These are phyloP conservation scores for Colletotrichum orchidophilum DNA, from an alignment of 2,329 filamentous ascomycete species.

Conservation along the genomic window DNA sequence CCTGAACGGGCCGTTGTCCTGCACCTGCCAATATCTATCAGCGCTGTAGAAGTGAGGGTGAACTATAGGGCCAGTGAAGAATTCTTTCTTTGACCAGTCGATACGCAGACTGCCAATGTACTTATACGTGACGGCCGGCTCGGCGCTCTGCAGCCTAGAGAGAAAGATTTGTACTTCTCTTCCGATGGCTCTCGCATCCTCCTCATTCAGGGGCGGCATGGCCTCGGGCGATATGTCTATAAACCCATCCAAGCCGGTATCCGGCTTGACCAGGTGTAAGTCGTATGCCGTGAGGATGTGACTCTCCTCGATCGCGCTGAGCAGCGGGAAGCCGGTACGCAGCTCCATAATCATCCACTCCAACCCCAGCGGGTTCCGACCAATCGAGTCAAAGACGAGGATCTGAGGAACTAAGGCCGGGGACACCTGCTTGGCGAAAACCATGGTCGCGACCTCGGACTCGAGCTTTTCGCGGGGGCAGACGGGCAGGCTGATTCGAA, in stretches of 20 bases:
- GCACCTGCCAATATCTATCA: not conserved
- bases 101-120: constrained; percentile 27
- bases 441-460: constrained; percentile 34
- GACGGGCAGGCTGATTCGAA: constrained; percentile 25
- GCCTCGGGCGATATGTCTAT: not conserved
- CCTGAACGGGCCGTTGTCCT: not conserved
- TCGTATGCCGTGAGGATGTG: not conserved
- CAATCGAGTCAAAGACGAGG: constrained; percentile 29
- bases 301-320: not conserved
- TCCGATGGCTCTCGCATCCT: not conserved
- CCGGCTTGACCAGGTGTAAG: not conserved
- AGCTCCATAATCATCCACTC: constrained; percentile 34
- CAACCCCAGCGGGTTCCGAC: constrained; percentile 23
- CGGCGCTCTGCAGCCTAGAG: not conserved
- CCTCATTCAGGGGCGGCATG: not conserved
- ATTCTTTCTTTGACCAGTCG: constrained; percentile 18
- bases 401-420: constrained; percentile 3
- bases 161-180: not conserved
- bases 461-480: constrained; percentile 27
- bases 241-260: constrained; percentile 8
- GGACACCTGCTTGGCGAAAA: not conserved
- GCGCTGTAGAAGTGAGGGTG: constrained; percentile 5
- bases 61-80: constrained; percentile 13
- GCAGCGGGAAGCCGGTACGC: constrained; percentile 8
- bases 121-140: not conserved